Evolutionary conservation across 805 yeast species (phyloP), one percentile per base, ranked within the genome.

Genomic region (Hanseniaspora taiwanica): DNA sequence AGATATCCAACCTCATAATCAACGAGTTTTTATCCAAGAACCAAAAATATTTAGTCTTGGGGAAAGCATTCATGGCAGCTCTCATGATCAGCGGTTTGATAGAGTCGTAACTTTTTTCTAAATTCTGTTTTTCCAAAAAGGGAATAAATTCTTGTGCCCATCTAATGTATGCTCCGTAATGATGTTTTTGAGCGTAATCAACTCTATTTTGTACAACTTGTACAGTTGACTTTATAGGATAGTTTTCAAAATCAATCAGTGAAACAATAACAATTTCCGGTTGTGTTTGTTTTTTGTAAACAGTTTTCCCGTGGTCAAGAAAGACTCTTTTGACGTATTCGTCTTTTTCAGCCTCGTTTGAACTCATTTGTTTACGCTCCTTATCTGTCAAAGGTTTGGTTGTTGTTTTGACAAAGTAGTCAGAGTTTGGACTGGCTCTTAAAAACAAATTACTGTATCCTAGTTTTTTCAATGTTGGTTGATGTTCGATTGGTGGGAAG

Each of bases 21-120:
- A 85, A 60, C 0, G 89, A 76, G 51, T 79, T 76, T 48, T 81
- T 73, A 56, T 84, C 95, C 35, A 91, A 55, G 53, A 76, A 87
- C 91, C 96, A 83, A 53, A 87, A 78, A 67, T 84, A 81, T 56
- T 83, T 76, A n/a, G 96, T 81, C 37, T 78, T 66, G 1, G 97
- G 97, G 65, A 86, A 86, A 0, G 94, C 91, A 56, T 73, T 74
- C 79, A 89, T 76, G n/a, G 97, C 96, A 34, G 87, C 91, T 45
- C 93, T 71, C 55, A 84, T 57, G 40, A 53, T 38, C 40, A 58
- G 23, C 20, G 52, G 55, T 46, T 48, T 60, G 21, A 51, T 43
- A 34, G 37, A 50, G 12, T 56, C 58, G 38, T 50, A 48, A 17
- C 27, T 35, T 16, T 42, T 38, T 5, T 43, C 43, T 59, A 46